Conservation (phyloP, 371 early-diverging fungal species). For the Zychaea mexicana region DNA sequence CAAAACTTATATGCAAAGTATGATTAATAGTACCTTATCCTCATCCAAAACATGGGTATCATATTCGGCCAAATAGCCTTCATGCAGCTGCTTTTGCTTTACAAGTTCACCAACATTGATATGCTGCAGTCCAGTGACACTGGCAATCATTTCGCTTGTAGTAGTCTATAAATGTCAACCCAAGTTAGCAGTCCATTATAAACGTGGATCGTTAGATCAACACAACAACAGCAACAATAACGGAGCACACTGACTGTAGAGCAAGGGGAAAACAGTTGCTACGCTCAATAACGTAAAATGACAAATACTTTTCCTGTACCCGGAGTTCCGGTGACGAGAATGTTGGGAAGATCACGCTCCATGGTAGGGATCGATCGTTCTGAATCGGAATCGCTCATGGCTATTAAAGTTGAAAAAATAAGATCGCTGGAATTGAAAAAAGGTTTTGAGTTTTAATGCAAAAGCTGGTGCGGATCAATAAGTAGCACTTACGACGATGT, state of each 20-base stretch:
- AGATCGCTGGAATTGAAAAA: neutral
- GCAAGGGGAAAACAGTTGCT: no score
- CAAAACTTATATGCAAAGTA: neutral
- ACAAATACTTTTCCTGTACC: constrained; percentile 85
- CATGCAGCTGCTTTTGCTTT: constrained; percentile 85
- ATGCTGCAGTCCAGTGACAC: constrained; percentile 71
- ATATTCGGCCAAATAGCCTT: constrained; percentile 86
- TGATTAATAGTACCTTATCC: constrained; percentile 69
- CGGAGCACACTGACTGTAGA: no score
- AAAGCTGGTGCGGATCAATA: no score
- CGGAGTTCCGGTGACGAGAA: constrained; percentile 98
- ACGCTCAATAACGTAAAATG: no score
- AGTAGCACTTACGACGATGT: no score
- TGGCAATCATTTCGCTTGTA: constrained; percentile 79
- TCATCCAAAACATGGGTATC: constrained; percentile 93
- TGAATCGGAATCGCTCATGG: constrained; percentile 18
- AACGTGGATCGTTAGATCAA: neutral
- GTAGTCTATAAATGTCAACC: constrained; percentile 68
- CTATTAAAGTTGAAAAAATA: neutral
- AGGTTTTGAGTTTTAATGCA: no score
- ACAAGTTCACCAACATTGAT: constrained; percentile 91
- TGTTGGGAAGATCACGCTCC: constrained; percentile 70
- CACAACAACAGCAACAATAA: no score
- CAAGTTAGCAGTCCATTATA: neutral
- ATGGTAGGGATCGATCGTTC: constrained; percentile 7